Evolutionary conservation across 257 asterid genomes (phyloP).

Genomic region (Fraxinus pennsylvanica): DNA sequence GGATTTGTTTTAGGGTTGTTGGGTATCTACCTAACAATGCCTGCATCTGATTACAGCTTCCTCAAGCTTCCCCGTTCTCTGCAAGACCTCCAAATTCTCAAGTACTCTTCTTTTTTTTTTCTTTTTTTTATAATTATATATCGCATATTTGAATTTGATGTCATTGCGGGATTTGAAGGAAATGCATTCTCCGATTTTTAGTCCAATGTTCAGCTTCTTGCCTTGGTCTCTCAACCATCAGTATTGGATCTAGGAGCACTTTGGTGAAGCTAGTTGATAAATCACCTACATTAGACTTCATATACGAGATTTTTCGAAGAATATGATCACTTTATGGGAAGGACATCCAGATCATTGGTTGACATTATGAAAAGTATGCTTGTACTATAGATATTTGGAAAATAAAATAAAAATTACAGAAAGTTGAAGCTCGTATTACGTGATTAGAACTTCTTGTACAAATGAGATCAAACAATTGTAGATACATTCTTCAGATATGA

Average conservation of each 20-base stretch:
- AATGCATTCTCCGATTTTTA: not conserved
- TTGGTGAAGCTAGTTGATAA: not conserved
- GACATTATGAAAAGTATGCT: too few species aligned
- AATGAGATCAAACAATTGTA: not conserved
- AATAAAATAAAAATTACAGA: not conserved
- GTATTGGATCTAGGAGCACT: not conserved
- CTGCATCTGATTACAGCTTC: slow-evolving; percentile 88
- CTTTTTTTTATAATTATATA: not conserved
- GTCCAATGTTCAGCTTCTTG: not conserved
- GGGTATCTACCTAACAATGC: slow-evolving; percentile 80
- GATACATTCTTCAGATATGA: slow-evolving; percentile 3
- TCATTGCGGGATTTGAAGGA: too few species aligned
- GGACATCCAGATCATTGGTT: too few species aligned
- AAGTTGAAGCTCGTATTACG: not conserved
- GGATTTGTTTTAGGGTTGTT: slow-evolving; percentile 63
- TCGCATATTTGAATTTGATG: not conserved
- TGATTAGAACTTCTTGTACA: not conserved
- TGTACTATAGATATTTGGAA: not conserved
- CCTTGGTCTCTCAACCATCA: not conserved
- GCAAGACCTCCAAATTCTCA: slow-evolving; percentile 82
- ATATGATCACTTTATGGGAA: too few species aligned
- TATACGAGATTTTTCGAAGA: too few species aligned
- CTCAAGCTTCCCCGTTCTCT: slow-evolving; percentile 89
- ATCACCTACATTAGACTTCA: too few species aligned
- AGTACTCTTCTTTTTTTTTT: slow-evolving; percentile 34